Evolutionary conservation across 192 early-diverging fungal species (phyloP).

Genomic region (Blastocladiella britannica): DNA sequence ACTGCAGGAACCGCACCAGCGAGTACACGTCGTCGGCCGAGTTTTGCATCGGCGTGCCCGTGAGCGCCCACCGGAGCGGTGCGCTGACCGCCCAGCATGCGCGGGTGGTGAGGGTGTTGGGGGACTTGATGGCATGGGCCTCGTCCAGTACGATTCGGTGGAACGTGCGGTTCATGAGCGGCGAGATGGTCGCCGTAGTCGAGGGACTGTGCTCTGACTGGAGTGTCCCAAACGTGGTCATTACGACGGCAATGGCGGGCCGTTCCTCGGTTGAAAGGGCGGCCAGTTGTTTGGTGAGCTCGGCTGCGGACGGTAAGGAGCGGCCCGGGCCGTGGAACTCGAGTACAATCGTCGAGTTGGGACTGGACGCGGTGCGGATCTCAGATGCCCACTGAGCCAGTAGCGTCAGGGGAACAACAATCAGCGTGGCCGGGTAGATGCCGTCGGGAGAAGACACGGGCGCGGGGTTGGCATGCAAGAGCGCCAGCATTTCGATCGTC

Average conservation of each 20-base stretch:
- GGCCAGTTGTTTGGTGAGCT: too few species aligned
- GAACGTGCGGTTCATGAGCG: slow-evolving; percentile 51
- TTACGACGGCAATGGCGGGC: slow-evolving; percentile 39
- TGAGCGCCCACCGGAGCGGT: slow-evolving; percentile 64
- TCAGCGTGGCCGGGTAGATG: slow-evolving; percentile 47
- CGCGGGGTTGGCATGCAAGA: slow-evolving; percentile 22
- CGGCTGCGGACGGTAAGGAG: slow-evolving; percentile 3
- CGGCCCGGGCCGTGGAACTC: slow-evolving; percentile 42
- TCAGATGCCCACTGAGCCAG: slow-evolving; percentile 59
- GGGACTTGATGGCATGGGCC: slow-evolving; percentile 78
- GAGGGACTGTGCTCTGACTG: slow-evolving; percentile 25
- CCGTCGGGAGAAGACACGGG: slow-evolving; percentile 6
- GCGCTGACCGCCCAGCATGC: slow-evolving; percentile 48
- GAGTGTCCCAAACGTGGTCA: slow-evolving; percentile 51
- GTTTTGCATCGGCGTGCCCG: slow-evolving; percentile 81
- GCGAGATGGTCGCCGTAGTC: slow-evolving; percentile 8
- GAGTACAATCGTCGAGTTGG: slow-evolving; percentile 17
- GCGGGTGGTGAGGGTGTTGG: slow-evolving; percentile 46
- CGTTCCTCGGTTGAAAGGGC: too few species aligned
- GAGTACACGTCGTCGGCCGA: slow-evolving; percentile 70
- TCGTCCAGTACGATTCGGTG: slow-evolving; percentile 80
- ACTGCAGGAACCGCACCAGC: slow-evolving; percentile 58
- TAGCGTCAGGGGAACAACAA: slow-evolving; percentile 48
- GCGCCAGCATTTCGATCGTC: slow-evolving; percentile 33
- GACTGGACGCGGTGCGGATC: slow-evolving; percentile 21